Evolutionary conservation across 2,329 filamentous ascomycete genomes (phyloP).

Genomic region (Seiridium unicorne): DNA sequence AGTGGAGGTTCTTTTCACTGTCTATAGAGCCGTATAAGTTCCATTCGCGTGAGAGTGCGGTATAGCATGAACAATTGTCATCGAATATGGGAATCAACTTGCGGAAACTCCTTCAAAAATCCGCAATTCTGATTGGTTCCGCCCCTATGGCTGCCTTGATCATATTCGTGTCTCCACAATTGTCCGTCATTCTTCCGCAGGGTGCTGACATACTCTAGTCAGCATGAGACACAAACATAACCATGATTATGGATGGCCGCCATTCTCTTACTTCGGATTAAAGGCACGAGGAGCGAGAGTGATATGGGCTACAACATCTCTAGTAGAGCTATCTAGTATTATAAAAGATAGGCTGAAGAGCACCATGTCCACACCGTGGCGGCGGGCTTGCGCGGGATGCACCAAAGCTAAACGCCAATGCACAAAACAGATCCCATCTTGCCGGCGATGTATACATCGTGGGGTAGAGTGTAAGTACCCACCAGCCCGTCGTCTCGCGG

Average conservation of each 20-base stretch:
- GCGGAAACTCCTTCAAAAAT: background rate
- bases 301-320: background rate
- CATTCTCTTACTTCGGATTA: background rate
- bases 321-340: too few species aligned
- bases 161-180: background rate
- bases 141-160: background rate
- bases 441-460: constrained; percentile 26
- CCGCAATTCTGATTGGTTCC: background rate
- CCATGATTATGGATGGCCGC: too few species aligned
- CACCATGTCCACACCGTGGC: constrained; percentile 15
- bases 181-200: background rate
- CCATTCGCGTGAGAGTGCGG: too few species aligned
- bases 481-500: constrained; percentile 13
- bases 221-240: background rate
- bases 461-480: constrained; percentile 19
- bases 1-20: too few species aligned
- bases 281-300: background rate
- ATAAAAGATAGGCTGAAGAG: background rate
- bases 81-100: background rate
- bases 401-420: constrained; percentile 35
- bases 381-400: constrained; percentile 33
- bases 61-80: too few species aligned
- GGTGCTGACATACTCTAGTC: background rate
- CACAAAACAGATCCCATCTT: constrained; percentile 30
- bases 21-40: too few species aligned